Conservation (phyloP, 75 land plant species). For the Azolla pinnata region DNA sequence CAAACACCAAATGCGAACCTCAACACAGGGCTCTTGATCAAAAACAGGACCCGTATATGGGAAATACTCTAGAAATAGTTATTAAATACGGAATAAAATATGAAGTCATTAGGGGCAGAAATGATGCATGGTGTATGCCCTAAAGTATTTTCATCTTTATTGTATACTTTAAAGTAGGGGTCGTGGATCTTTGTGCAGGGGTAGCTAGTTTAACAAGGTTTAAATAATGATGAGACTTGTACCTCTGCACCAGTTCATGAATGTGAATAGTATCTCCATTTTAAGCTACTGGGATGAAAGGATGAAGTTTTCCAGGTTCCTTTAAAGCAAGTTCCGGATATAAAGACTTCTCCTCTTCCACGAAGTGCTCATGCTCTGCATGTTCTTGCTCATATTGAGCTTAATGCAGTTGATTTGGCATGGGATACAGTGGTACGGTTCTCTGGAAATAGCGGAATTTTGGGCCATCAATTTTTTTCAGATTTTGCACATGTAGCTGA, state of each 20-base stretch:
- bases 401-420: constrained; percentile 88
- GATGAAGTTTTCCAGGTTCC: constrained; percentile 42
- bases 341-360: constrained; percentile 53
- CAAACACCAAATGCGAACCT: too few relatives aligned
- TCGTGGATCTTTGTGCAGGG: background rate
- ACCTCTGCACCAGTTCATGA: too few relatives aligned
- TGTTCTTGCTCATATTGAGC: constrained; percentile 87
- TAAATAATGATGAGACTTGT: too few relatives aligned
- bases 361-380: constrained; percentile 54
- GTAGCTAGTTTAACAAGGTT: too few relatives aligned
- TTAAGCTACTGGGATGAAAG: background rate
- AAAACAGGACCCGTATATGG: too few relatives aligned
- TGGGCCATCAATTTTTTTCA: constrained; percentile 58
- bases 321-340: constrained; percentile 58
- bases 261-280: too few relatives aligned
- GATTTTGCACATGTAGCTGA: constrained; percentile 96
- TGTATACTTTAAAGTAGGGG: background rate
- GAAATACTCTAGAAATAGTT: too few relatives aligned
- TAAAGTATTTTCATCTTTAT: background rate
- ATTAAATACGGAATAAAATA: too few relatives aligned
- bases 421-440: constrained; percentile 96
- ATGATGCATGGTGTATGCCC: too few relatives aligned
- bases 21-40: too few relatives aligned
- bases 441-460: constrained; percentile 39
- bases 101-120: too few relatives aligned